phyloP scores from a whole-genome alignment of 352 stramenopile genomes.

The Pythium sukuiense region DNA sequence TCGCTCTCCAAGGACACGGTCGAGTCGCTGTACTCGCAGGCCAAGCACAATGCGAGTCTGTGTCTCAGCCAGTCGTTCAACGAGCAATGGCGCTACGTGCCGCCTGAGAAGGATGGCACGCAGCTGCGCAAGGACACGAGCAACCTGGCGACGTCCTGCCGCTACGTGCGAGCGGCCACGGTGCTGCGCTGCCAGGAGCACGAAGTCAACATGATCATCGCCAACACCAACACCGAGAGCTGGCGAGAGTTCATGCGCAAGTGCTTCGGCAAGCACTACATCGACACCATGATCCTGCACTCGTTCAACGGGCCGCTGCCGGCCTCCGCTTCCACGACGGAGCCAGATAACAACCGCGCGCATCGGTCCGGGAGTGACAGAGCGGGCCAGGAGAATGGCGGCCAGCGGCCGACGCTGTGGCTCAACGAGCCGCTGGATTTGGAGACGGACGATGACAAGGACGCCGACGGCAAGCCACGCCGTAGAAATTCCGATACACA shows the following conservation, averaged over 20 bases:
- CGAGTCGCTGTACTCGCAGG: conserved; percentile 50
- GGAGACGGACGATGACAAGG: neutral
- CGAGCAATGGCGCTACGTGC: conserved; percentile 79
- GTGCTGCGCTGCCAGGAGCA: conserved; percentile 74
- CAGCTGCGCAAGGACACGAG: conserved; percentile 83
- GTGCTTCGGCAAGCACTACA: conserved; percentile 73
- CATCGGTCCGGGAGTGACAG: conserved; percentile 25
- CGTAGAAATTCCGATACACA: conserved; percentile 22
- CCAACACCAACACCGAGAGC: conserved; percentile 69
- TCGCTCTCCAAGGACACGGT: conserved; percentile 58
- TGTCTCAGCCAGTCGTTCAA: conserved; percentile 76
- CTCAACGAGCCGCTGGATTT: neutral
- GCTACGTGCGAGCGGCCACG: conserved; percentile 62
- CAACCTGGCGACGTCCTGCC: conserved; percentile 66
- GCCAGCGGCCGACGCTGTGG: conserved; percentile 21
- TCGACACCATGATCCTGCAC: conserved; percentile 79
- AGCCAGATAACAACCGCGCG: conserved; percentile 26
- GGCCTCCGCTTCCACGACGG: neutral
- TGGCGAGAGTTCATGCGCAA: conserved; percentile 76
- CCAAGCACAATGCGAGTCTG: conserved; percentile 52
- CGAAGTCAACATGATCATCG: conserved; percentile 71
- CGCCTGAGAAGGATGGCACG: conserved; percentile 74
- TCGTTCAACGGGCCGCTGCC: conserved; percentile 30
- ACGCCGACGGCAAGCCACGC: neutral
- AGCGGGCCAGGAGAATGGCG: conserved; percentile 14